Base-by-base conservation (phyloP, 169 alveolate species). In the Plasmodium chabaudi region DNA sequence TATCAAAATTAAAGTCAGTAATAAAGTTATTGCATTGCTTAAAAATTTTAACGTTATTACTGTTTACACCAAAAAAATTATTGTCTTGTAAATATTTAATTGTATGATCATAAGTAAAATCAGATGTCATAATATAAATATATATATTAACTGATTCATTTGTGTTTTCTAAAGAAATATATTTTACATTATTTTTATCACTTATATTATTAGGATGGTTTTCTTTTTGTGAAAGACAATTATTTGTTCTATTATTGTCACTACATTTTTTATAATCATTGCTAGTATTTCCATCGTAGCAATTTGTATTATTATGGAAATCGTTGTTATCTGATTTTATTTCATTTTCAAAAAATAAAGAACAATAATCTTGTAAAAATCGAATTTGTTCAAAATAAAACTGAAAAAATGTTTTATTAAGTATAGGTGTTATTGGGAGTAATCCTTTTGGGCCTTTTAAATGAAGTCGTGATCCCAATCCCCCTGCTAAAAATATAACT, bases 401-500 rank as follows among this genome's bases (percentile, higher is more conserved):
- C 69, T 93, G 96, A 55, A 93, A 82, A 57, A 93, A 88, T 10
- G 94, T 87, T 89, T 93, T 93, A 53, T 90, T 46, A 23, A 63
- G 63, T 23, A 91, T 65, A 15, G 93, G 92, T 3, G 95, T 88
- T 9, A 93, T 77, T 60, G 92, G 94, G 17, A 93, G 60, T 17
- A 89, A 53, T 25, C 94, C 92, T 74, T 93, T 93, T 5, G 93
- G 89, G 13, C 72, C 61, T 27, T 57, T 57, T 19, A 71, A 47
- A 5, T 93, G 93, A 44, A 93, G 69, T 5, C 96, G 39, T 34
- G 94, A 87, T 4, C 94, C 94, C 57, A 72, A 82, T 5, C 96
- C 96, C 17, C 96, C 96, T 21, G 96, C 89, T 60, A 93, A 92
- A 49, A 93, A 87, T 63, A 93, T 65, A 47, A 93, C 88, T 27